Evolutionary conservation across 257 asterid species (phyloP), one percentile per base, ranked within the genome.

Genomic region (Solanum chaucha): DNA sequence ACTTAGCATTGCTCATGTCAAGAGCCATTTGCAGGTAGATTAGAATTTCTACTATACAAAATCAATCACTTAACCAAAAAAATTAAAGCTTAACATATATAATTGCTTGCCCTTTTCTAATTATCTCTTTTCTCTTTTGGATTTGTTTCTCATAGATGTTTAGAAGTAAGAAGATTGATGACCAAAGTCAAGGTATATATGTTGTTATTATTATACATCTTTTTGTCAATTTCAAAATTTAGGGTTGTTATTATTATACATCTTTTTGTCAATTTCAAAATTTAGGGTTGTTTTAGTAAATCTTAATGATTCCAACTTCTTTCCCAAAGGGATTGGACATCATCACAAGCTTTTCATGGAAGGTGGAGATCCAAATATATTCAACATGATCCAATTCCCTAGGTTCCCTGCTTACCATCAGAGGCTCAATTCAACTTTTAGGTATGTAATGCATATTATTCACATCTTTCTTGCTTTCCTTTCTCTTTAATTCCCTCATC

Each of bases 21-120:
- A 96, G 94, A 96, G 98, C 91, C 98, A 96, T 90, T 92, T 96
- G 93, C 98, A 96, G 97, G 98, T 93, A 67, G 40, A 58, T 64
- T 6, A 1, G 24, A 10, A 67, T 20, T 82, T 34, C 40, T 65
- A 34, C 83, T 20, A 5, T 41, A 44, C 41, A 68, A 59, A 40
- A 44, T 82, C 74, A 19, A 75, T 41, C 15, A 78, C 64, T 78
- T 26, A 35, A 35, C 82, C 55, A 78, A 64, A 61, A 34, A 41
- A 58, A 88, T 86, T 68, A 13, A 34, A 84, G 51, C 64, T 67
- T 26, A 36, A 26, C 32, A 59, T 59, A 64, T n/a, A 35, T 65
- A 58, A 65, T 28, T 32, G 28, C 32, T 65, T 30, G 8, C 30
- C 26, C 24, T 78, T 68, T 13, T 71, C 40, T 55, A 12, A 67